These are phyloP conservation scores for Aspergillus nanangensis DNA, from an alignment of 495 filamentous ascomycete genomes.

Conservation along the genomic window DNA sequence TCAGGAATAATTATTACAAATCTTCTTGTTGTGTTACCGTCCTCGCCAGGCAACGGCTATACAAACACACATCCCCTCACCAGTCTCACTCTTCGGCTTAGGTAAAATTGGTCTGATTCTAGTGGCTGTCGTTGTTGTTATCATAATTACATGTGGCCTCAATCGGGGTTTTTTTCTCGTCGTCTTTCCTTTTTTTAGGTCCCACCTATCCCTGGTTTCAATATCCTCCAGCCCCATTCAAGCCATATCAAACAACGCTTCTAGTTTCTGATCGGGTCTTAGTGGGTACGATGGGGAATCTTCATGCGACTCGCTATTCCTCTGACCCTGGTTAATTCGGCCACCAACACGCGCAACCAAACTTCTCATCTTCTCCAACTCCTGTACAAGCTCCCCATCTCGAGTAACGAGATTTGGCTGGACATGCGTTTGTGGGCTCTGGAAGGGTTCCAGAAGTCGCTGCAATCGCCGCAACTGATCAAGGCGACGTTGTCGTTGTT, in stretches of 20 bases:
- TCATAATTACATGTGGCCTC: no score
- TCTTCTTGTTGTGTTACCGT: constrained; percentile 12
- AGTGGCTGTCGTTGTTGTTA: no score
- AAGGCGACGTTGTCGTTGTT: constrained; percentile 49
- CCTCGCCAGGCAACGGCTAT: background rate
- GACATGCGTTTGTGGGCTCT: constrained; percentile 50
- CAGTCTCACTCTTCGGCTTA: no score
- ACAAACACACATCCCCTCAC: no score
- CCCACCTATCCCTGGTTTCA: background rate
- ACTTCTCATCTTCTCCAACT: constrained; percentile 73
- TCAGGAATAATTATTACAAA: no score
- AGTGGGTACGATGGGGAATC: constrained; percentile 20
- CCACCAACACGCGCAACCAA: constrained; percentile 67
- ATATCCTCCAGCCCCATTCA: constrained; percentile 5
- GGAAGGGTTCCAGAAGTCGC: constrained; percentile 55
- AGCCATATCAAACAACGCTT: constrained; percentile 34
- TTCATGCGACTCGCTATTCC: constrained; percentile 9
- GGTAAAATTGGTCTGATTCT: no score
- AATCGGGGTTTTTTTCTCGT: background rate
- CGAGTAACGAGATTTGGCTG: constrained; percentile 75
- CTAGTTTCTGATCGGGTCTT: constrained; percentile 30
- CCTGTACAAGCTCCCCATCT: constrained; percentile 67
- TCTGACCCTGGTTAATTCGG: constrained; percentile 44
- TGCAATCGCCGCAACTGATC: constrained; percentile 53
- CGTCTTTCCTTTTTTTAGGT: background rate